phyloP scores from a whole-genome alignment of 768 basidiomycete species.

The Boletales sp. region DNA sequence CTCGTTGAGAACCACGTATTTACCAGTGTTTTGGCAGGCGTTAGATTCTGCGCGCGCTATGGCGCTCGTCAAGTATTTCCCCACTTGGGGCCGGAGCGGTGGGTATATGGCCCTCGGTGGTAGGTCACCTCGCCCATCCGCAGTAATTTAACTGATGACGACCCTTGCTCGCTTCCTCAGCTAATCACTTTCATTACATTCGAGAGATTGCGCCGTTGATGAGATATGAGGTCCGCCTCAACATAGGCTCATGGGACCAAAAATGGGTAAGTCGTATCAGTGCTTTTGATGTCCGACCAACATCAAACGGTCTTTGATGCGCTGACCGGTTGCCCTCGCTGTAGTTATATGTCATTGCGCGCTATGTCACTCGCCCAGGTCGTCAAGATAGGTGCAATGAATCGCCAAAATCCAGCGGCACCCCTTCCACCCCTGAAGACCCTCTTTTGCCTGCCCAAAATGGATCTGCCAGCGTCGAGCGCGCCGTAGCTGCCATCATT shows the following conservation, averaged over 20 bases:
- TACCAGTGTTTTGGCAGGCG: conserved; percentile 24
- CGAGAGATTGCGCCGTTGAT: conserved; percentile 65
- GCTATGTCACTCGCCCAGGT: conserved; percentile 56
- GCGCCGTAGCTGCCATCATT: conserved; percentile 11
- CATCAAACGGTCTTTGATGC: too few species aligned
- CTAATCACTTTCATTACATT: conserved; percentile 65
- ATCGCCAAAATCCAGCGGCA: conserved; percentile 26
- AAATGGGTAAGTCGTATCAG: conserved; percentile 61
- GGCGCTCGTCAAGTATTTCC: conserved; percentile 47
- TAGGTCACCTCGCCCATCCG: background rate
- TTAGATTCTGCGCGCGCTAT: conserved; percentile 50
- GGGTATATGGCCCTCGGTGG: conserved; percentile 60
- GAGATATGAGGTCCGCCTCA: conserved; percentile 57
- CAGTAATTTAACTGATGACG: too few species aligned
- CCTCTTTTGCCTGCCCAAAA: background rate
- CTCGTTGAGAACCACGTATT: background rate
- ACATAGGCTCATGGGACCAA: conserved; percentile 63
- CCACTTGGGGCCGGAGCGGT: conserved; percentile 53
- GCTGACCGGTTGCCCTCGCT: background rate
- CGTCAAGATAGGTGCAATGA: background rate
- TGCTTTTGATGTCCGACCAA: too few species aligned
- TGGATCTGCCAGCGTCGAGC: conserved; percentile 11
- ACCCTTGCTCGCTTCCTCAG: conserved; percentile 28
- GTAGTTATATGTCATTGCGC: conserved; percentile 61
- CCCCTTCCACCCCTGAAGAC: conserved; percentile 20